Percentiles rank a stretch among this genome's conserved stretches.
Evolutionary conservation across 2,329 filamentous ascomycete genomes (phyloP).

Genomic region (Pseudomassariella vexata): DNA sequence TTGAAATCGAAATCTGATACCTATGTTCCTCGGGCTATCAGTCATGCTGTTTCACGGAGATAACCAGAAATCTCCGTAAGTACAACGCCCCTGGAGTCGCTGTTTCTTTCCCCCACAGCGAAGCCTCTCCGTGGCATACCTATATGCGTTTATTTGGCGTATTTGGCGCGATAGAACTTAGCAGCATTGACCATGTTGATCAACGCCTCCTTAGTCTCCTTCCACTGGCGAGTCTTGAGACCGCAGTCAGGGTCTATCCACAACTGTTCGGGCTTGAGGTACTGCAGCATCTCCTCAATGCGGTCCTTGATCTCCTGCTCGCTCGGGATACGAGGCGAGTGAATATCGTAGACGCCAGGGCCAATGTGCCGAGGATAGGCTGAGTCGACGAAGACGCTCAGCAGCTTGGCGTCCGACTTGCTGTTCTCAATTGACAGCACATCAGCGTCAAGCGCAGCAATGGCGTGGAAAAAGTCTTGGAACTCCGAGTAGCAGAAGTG

Average conservation of each 20-base stretch:
- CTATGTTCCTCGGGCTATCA: conserved; percentile 15
- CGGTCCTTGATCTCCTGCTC: conserved; percentile 98
- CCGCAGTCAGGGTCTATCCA: conserved; percentile 99
- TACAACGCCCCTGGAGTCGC: conserved; percentile 17
- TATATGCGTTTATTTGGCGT: conserved; percentile 52
- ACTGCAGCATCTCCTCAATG: conserved; percentile 95
- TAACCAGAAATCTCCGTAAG: conserved; percentile 15
- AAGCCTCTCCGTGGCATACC: conserved; percentile 12
- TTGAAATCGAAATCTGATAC: conserved; percentile 48
- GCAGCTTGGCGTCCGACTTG: conserved; percentile 99
- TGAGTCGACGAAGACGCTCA: conserved; percentile 97
- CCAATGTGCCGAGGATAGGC: conserved; percentile 97
- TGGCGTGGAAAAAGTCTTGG: conserved; percentile 99
- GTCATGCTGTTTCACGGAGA: conserved; percentile 27
- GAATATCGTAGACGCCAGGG: conserved; percentile 99
- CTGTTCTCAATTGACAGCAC: conserved; percentile 99
- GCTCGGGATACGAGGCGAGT: conserved; percentile 94
- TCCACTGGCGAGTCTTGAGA: conserved; percentile 98
- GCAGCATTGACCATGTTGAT: conserved; percentile 97
- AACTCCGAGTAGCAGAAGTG: conserved; percentile 99
- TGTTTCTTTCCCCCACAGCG: conserved; percentile 13
- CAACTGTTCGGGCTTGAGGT: conserved; percentile 96
- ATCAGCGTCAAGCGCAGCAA: conserved; percentile 94
- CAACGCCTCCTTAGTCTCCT: conserved; percentile 95
- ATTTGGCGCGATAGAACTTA: conserved; percentile 92